Evolutionary conservation across 306 rosid species (phyloP), one percentile per base, ranked within the genome.

Genomic region (Bauhinia variegata): DNA sequence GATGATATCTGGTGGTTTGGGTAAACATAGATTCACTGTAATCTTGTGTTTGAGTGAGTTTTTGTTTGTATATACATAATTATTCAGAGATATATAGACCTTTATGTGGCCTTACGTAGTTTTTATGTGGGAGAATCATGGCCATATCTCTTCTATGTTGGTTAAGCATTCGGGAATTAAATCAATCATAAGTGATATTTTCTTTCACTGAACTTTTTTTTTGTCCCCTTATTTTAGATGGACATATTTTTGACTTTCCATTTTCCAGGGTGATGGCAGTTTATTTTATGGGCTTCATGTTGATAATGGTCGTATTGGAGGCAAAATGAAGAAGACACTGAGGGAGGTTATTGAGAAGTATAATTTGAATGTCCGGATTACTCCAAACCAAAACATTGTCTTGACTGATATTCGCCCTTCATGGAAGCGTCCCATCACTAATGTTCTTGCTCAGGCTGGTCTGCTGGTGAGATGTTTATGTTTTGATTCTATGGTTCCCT

Each of bases 391-490:
- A 76, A 93, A 90, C 75, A 80, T 93, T 60, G 84, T 93, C 74
- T 79, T 93, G 88, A 82, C 92, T 70, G 96, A 93, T 74, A 84
- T 93, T 63, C 95, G 87, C 17, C 76, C 64, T 75, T 48, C 88
- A 42, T 93, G 97, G 99, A 93, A 90, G 76, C 97, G 96, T 3
- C 95, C 99, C 59, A 88, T 93, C 73, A 82, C 97, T 41, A 86
- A 95, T 8, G 63, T 51, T 58, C 99, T 93, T 71, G 96, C 97
- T 23, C 96, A 93, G 71, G 93, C 92, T 54, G 99, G 99, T 80
- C 77, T 93, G 51, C 89, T 93, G 99, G 99, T 93, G 81, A 85
- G 83, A 52, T 75, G 13, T 62, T 37, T 71, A 54, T 42, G n/a
- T 5, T 82, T 74, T 58, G 52, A 36, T 75, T 49, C 48, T 52